A percentile compares a stretch with the other conserved stretches of the same genome.
These are phyloP conservation scores for Entomortierella chlamydospora DNA, from an alignment of 192 early-diverging fungal genomes.

Conservation along the genomic window DNA sequence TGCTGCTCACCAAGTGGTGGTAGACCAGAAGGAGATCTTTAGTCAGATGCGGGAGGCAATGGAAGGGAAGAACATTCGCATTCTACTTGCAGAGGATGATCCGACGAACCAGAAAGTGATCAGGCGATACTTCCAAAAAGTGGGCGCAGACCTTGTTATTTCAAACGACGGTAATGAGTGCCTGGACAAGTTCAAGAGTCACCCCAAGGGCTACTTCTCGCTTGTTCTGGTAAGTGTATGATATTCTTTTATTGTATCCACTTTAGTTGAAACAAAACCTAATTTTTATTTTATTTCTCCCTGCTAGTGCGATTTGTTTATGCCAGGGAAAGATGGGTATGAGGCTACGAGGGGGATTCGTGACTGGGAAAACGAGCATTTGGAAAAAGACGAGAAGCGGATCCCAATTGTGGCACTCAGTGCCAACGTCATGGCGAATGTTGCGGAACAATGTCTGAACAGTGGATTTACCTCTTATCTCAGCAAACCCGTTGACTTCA, in stretches of 20 bases:
- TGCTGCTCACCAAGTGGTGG: slow-evolving; percentile 59
- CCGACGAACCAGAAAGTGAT: slow-evolving; percentile 70
- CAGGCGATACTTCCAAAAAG: slow-evolving; percentile 56
- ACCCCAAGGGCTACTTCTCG: slow-evolving; percentile 59
- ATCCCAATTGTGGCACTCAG: slow-evolving; percentile 68
- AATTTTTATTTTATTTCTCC: not conserved
- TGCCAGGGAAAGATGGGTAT: slow-evolving; percentile 72
- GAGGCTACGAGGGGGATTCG: slow-evolving; percentile 63
- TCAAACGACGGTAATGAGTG: slow-evolving; percentile 62
- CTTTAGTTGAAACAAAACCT: too few species aligned
- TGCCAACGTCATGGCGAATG: slow-evolving; percentile 70
- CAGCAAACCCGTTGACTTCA: slow-evolving; percentile 67
- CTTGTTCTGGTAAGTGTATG: slow-evolving; percentile 58
- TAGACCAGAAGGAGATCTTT: slow-evolving; percentile 64
- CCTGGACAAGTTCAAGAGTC: slow-evolving; percentile 55
- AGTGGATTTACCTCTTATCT: slow-evolving; percentile 67
- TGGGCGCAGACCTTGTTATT: slow-evolving; percentile 61
- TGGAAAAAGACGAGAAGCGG: slow-evolving; percentile 26
- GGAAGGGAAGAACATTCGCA: slow-evolving; percentile 58
- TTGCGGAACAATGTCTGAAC: slow-evolving; percentile 57
- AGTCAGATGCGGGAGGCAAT: slow-evolving; percentile 62
- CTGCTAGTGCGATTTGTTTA: slow-evolving; percentile 64
- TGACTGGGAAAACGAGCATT: slow-evolving; percentile 58
- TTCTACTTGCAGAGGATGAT: slow-evolving; percentile 69
- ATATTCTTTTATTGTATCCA: slow-evolving; percentile 2